Conservation (phyloP, 2,329 filamentous ascomycete species). For the Aureobasidium sp. region DNA sequence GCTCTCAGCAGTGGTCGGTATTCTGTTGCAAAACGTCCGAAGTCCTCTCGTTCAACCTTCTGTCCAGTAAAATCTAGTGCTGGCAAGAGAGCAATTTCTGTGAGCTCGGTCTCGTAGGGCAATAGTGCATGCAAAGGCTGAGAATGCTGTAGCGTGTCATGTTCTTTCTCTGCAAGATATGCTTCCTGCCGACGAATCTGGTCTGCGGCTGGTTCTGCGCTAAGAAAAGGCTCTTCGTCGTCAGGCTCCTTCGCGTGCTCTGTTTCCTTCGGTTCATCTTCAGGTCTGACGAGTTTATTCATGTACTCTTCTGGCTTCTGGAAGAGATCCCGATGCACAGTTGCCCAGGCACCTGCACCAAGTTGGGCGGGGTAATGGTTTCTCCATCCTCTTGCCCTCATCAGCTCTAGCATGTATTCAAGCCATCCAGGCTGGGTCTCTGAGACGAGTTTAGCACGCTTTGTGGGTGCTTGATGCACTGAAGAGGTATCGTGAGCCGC, state of each 20-base stretch:
- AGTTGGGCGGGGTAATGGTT: slow-evolving; percentile 65
- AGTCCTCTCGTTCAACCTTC: slow-evolving; percentile 30
- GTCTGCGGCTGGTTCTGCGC: slow-evolving; percentile 22
- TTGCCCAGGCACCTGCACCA: slow-evolving; percentile 58
- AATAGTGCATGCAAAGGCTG: slow-evolving; percentile 39
- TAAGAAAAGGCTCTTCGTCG: slow-evolving; percentile 32
- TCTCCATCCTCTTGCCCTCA: slow-evolving; percentile 68
- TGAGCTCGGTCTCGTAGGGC: slow-evolving; percentile 43
- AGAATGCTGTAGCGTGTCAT: slow-evolving; percentile 46
- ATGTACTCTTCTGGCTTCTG: slow-evolving; percentile 62
- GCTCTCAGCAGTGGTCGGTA: slow-evolving; percentile 56
- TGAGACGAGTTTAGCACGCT: slow-evolving; percentile 51
- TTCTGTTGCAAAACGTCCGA: slow-evolving; percentile 41
- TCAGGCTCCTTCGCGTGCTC: slow-evolving; percentile 3
- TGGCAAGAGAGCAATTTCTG: slow-evolving; percentile 46
- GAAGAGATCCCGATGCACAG: slow-evolving; percentile 69
- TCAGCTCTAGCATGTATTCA: slow-evolving; percentile 70
- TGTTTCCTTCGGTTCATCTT: slow-evolving; percentile 1
- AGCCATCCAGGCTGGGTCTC: slow-evolving; percentile 68
- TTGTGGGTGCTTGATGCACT: slow-evolving; percentile 22
- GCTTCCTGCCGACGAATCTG: slow-evolving; percentile 29
- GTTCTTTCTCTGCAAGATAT: slow-evolving; percentile 27
- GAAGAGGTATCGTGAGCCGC: slow-evolving; percentile 24
- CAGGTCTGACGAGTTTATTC: not conserved
- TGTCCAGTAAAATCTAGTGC: slow-evolving; percentile 60